Evolutionary conservation across 306 rosid genomes (phyloP), one percentile per base, ranked within the genome.

Genomic region (Cucurbita argyrosperma): DNA sequence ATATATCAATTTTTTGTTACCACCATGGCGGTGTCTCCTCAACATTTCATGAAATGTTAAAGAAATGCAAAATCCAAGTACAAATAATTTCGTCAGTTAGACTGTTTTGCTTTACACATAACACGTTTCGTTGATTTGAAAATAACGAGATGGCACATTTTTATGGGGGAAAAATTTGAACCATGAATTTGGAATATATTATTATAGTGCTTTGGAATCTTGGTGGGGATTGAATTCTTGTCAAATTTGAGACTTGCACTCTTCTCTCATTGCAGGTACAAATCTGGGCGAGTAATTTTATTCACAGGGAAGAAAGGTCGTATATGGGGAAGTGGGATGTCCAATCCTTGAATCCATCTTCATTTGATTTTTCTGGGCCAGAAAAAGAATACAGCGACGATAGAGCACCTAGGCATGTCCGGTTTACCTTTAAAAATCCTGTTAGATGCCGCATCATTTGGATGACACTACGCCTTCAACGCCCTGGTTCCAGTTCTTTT

Each of bases 291-390:
- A 89, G 99, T 85, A 87, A 88, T 82, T 86, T 84, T 83, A 89
- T 95, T 83, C 90, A 89, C 81, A 91, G 81, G 84, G 97, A 91
- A 83, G 99, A 89, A 79, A 85, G 99, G 84, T 89, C 97, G 19
- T 87, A 86, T 77, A 77, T 84, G 86, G 99, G 99, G 83, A 95
- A 95, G 82, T 95, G 99, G 99, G 99, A 95, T 82, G 84, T 88
- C 49, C 92, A 89, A 59, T 88, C 97, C 76, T 65, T 89, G 87
- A 83, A 91, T 40, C 73, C 53, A 67, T 80, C 89, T 79, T 89
- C 95, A 49, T 84, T 90, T 14, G 96, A 89, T 68, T 81, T 84
- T 72, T 91, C 74, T 76, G 96, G 96, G 61, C 87, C 85, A 76
- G 96, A 91, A 75, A 88, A 82, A 69, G 77, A 84, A 62, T 81